Base-by-base conservation (phyloP, 2,329 filamentous ascomycete species). In the Botrytis tulipae region DNA sequence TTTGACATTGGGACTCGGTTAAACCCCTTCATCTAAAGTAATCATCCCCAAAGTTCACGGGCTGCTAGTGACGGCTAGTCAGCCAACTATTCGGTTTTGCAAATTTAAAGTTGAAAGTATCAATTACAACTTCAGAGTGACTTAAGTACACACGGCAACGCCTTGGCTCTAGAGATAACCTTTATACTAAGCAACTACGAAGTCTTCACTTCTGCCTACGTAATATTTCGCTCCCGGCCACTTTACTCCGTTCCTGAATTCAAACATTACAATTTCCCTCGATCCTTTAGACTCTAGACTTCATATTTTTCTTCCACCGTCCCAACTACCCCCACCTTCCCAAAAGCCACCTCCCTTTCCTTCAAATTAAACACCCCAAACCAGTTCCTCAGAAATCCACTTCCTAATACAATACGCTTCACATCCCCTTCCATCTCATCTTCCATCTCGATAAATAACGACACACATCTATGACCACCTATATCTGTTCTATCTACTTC, bases 351-450 rank as follows among this genome's bases (percentile, higher is more conserved):
- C 42, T 65, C 72, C 29, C 61, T 67, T 51, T 72, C 66, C 70
- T 70, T 66, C 54, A 70, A 67, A 61, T 76, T 46, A 65, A 76
- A 75, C 5, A 76, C 70, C 7, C 29, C 42, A 71, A 70, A 73
- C 62, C 73, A 75, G 16, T 62, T 54, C 59, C 71, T 74, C 62
- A 76, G 44, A 42, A 76, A 76, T 8, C 69, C 70, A 35, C 70
- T 70, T 29, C 75, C 74, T 37, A 76, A 68, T n/a, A 70, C 29
- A n/a, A 76, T 71, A 46, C 65, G 35, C 42, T 70, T 74, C 3
- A 57, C 37, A 32, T 14, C 62, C 9, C 32, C 70, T 18, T 59
- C 69, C 35, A 18, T n/a, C 14, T 46, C 66, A 14, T 61, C 48
- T 37, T 70, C 65, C 20, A 37, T 65, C 18, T 70, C 44, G 67